A percentile compares a stretch with the other conserved stretches of the same genome.
Conservation (phyloP, 352 stramenopile species). For the Phytophthora macrochlamydospora region DNA sequence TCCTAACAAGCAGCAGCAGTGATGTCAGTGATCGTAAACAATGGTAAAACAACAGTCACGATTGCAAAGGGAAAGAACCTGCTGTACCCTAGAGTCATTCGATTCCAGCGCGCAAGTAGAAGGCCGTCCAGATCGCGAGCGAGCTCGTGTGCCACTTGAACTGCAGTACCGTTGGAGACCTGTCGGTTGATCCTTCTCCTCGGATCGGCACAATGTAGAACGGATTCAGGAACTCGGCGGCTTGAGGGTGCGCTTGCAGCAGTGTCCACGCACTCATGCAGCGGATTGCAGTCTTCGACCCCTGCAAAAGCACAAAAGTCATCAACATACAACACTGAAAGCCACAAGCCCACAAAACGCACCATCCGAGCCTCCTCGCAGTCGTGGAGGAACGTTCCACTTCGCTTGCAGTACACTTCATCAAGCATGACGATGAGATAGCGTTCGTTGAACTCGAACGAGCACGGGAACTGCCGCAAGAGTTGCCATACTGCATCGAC, state of each 20-base stretch:
- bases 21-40: too few species aligned
- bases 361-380: constrained; percentile 91
- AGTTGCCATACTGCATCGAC: constrained; percentile 98
- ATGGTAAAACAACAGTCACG: background rate
- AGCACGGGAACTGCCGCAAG: constrained; percentile 95
- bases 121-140: constrained; percentile 78
- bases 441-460: constrained; percentile 98
- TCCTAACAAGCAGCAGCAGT: constrained; percentile 44
- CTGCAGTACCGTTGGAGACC: constrained; percentile 74
- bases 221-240: constrained; percentile 70
- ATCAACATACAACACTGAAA: background rate
- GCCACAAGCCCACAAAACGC: constrained; percentile 13
- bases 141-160: constrained; percentile 90
- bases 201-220: constrained; percentile 72
- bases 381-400: constrained; percentile 98
- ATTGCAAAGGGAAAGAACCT: constrained; percentile 45
- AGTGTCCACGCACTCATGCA: constrained; percentile 78
- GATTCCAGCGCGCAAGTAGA: constrained; percentile 88
- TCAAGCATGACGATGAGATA: constrained; percentile 94
- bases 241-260: constrained; percentile 44
- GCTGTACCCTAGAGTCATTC: constrained; percentile 78
- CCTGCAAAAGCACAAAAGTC: constrained; percentile 34
- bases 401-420: constrained; percentile 96
- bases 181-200: constrained; percentile 41
- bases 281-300: constrained; percentile 56